Percentiles rank a stretch among this genome's conserved stretches.
phyloP scores from a whole-genome alignment of 2,329 filamentous ascomycete species.

The Curvularia sp. region DNA sequence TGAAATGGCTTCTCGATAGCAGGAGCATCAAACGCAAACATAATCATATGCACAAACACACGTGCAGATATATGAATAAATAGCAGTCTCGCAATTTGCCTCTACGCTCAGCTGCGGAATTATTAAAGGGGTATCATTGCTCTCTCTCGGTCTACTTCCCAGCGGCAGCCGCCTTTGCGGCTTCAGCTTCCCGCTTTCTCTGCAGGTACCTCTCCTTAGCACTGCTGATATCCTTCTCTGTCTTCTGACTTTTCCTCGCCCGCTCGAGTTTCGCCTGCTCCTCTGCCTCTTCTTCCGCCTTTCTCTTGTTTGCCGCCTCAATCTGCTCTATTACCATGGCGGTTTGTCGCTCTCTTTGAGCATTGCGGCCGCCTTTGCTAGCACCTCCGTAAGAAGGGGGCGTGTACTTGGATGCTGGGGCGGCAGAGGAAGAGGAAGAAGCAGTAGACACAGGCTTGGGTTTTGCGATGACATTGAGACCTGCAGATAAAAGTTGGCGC shows the following conservation, averaged over 20 bases:
- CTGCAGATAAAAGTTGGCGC: slow-evolving; percentile 76
- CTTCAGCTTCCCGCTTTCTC: slow-evolving; percentile 75
- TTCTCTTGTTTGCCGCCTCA: slow-evolving; percentile 73
- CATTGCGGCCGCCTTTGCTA: slow-evolving; percentile 61
- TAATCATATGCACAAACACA: background rate
- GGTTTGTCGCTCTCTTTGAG: slow-evolving; percentile 76
- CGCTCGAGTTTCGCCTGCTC: slow-evolving; percentile 69
- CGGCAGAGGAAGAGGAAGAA: slow-evolving; percentile 29
- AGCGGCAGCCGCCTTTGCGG: slow-evolving; percentile 67
- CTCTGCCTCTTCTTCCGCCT: slow-evolving; percentile 71
- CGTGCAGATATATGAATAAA: background rate
- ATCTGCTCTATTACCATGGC: slow-evolving; percentile 81
- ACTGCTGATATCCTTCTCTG: slow-evolving; percentile 74
- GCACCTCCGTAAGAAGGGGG: slow-evolving; percentile 2
- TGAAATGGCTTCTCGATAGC: background rate
- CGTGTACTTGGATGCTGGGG: slow-evolving; percentile 20
- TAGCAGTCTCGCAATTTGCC: background rate
- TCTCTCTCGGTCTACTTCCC: slow-evolving; percentile 16
- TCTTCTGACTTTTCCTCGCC: slow-evolving; percentile 78
- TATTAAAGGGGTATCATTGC: slow-evolving; percentile 10
- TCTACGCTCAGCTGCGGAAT: background rate
- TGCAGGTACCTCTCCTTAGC: slow-evolving; percentile 82
- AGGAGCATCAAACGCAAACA: background rate
- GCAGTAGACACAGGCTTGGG: slow-evolving; percentile 58
- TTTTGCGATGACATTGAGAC: slow-evolving; percentile 74